These are phyloP conservation scores for Berberis vulgaris DNA, from an alignment of 164 flowering plant species.

Conservation along the genomic window DNA sequence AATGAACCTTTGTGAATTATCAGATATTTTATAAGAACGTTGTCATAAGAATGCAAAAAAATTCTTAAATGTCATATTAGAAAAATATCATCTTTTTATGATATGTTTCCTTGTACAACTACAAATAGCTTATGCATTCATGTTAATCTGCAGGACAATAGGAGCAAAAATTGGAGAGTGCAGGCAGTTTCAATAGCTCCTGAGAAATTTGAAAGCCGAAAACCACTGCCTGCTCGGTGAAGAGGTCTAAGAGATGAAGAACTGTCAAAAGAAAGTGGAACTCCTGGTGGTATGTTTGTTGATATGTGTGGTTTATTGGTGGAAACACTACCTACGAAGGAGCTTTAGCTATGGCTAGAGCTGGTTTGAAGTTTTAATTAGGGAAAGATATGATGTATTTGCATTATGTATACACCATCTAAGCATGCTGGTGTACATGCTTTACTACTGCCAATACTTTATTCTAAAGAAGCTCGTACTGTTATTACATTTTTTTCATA, in stretches of 20 bases:
- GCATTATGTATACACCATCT: not conserved
- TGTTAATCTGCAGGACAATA: slow-evolving; percentile 52
- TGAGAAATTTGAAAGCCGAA: slow-evolving; percentile 80
- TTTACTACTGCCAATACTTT: too few relatives aligned
- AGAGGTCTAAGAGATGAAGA: slow-evolving; percentile 78
- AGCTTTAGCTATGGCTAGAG: slow-evolving; percentile 81
- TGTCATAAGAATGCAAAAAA: too few relatives aligned
- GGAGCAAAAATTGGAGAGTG: slow-evolving; percentile 75
- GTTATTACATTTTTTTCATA: too few relatives aligned
- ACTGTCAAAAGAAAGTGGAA: slow-evolving; percentile 55
- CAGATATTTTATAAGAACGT: too few relatives aligned
- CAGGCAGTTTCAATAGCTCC: slow-evolving; percentile 84
- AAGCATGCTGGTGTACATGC: not conserved
- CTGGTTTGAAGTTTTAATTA: slow-evolving; percentile 37
- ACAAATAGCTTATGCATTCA: not conserved
- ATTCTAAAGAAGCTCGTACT: too few relatives aligned
- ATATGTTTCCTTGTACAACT: not conserved
- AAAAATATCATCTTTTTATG: too few relatives aligned
- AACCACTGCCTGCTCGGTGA: slow-evolving; percentile 72
- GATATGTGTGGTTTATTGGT: slow-evolving; percentile 90
- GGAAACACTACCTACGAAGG: slow-evolving; percentile 77
- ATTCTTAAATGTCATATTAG: too few relatives aligned
- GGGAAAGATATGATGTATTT: not conserved
- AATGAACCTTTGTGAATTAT: too few relatives aligned
- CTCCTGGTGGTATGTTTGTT: slow-evolving; percentile 78